Percentiles rank a stretch among this genome's conserved stretches.
These are phyloP conservation scores for Lachancea dasiensis DNA, from an alignment of 805 yeast species.

Conservation along the genomic window DNA sequence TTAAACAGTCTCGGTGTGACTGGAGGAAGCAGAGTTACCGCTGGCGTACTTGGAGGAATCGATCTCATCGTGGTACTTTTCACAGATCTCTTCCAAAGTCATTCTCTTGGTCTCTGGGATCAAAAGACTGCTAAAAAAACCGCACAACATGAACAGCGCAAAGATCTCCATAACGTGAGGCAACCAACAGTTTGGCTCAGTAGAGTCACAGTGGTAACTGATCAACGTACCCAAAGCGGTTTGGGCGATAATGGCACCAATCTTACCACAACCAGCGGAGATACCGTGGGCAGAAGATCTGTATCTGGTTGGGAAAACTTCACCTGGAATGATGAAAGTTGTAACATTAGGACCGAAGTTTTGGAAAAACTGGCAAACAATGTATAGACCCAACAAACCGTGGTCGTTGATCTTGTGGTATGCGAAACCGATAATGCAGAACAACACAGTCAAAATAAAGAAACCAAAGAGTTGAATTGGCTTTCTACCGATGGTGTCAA, in stretches of 20 bases:
- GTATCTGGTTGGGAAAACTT: constrained; percentile 88
- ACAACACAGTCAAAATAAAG: constrained; percentile 58
- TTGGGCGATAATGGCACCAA: constrained; percentile 91
- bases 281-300: constrained; percentile 95
- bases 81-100: constrained; percentile 80
- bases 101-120: constrained; percentile 89
- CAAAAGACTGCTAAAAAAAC: constrained; percentile 57
- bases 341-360: constrained; percentile 94
- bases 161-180: constrained; percentile 92
- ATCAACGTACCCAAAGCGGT: constrained; percentile 79
- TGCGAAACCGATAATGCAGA: constrained; percentile 80
- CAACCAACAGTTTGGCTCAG: constrained; percentile 61
- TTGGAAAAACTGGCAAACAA: constrained; percentile 79
- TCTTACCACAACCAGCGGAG: constrained; percentile 87
- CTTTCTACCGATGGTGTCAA: constrained; percentile 81
- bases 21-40: constrained; percentile 12
- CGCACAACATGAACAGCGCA: constrained; percentile 85
- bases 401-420: constrained; percentile 61
- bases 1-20: constrained; percentile 12
- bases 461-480: constrained; percentile 77
- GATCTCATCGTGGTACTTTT: constrained; percentile 76
- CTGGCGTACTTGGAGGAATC: constrained; percentile 40
- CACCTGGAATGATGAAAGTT: constrained; percentile 88
- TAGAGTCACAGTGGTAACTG: constrained; percentile 64
- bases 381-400: constrained; percentile 71